phyloP scores from a whole-genome alignment of 495 filamentous ascomycete species.

The Trichocladium uniseriatum region DNA sequence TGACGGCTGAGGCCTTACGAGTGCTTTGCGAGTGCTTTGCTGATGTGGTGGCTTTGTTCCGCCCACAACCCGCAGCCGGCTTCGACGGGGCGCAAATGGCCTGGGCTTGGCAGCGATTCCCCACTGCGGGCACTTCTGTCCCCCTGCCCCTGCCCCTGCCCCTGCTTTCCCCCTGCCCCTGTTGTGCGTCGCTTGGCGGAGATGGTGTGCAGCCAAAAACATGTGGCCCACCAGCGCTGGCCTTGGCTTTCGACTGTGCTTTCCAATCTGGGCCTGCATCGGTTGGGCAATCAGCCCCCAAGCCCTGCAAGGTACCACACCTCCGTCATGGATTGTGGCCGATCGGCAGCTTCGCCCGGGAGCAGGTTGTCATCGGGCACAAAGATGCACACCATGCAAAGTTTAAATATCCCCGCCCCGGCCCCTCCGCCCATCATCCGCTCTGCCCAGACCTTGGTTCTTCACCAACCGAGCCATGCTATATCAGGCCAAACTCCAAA shows the following conservation, averaged over 20 bases:
- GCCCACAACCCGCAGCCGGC: no score
- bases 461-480: constrained; percentile 3
- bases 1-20: background rate
- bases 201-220: constrained; percentile 7
- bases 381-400: background rate
- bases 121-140: no score
- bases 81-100: no score
- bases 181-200: background rate
- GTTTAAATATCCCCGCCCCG: constrained; percentile 1
- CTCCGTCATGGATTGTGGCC: background rate
- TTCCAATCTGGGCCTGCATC: no score
- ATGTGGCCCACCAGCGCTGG: background rate
- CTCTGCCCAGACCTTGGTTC: background rate
- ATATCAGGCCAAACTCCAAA: background rate
- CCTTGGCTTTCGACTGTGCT: background rate
- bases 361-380: background rate
- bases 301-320: constrained; percentile 9
- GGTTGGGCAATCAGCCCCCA: no score
- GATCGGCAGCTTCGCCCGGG: background rate
- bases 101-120: no score
- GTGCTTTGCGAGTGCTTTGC: no score
- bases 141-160: no score
- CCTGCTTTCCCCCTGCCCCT: background rate
- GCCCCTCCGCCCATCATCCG: background rate
- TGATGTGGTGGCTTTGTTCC: constrained; percentile 3